Evolutionary conservation across 805 yeast genomes (phyloP).

Genomic region (Starmera caribaea): DNA sequence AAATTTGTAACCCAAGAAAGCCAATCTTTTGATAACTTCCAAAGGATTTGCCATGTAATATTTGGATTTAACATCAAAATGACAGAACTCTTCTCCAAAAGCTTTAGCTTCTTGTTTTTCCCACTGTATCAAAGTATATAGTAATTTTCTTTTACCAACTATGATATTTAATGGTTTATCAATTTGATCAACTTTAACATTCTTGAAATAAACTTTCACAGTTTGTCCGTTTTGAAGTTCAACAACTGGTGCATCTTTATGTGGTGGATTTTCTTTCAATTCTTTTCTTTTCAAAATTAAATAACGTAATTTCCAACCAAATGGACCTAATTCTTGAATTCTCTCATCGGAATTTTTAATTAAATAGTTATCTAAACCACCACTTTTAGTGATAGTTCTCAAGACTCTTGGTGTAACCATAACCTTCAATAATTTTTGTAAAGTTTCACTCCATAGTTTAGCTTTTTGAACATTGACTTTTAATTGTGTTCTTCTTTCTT

Average conservation of each 20-base stretch:
- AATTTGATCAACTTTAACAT: conserved; percentile 25
- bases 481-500: conserved; percentile 70
- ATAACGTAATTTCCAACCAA: conserved; percentile 87
- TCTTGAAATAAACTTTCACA: conserved; percentile 40
- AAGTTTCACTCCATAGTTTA: conserved; percentile 75
- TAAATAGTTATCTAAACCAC: conserved; percentile 87
- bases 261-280: conserved; percentile 30
- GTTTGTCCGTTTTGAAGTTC: conserved; percentile 21
- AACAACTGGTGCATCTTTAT: conserved; percentile 25
- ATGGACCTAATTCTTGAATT: conserved; percentile 83
- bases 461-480: conserved; percentile 75
- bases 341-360: conserved; percentile 83
- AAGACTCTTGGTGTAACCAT: conserved; percentile 73
- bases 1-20: conserved; percentile 2
- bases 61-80: conserved; percentile 40
- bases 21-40: conserved; percentile 42
- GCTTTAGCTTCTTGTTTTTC: conserved; percentile 34
- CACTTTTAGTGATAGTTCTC: conserved; percentile 83
- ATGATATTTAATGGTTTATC: conserved; percentile 35
- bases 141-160: conserved; percentile 57
- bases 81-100: conserved; percentile 33
- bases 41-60: conserved; percentile 25
- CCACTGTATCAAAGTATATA: conserved; percentile 42
- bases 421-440: conserved; percentile 42
- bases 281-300: conserved; percentile 44